Evolutionary conservation across 441 rosid genomes (phyloP).

Genomic region (Pelargonium fulgidum): DNA sequence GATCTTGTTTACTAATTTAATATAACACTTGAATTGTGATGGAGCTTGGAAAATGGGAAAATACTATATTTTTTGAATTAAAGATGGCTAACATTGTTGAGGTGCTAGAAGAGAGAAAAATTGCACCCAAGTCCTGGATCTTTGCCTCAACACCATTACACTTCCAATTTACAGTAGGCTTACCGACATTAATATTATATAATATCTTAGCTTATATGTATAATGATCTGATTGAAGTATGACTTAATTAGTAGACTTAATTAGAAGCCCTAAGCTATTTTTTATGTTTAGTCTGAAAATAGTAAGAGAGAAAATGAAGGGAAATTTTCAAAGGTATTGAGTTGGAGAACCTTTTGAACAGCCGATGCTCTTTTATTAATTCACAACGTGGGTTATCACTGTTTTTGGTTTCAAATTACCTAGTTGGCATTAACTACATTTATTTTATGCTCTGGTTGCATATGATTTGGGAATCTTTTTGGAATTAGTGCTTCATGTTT

Average conservation of each 20-base stretch:
- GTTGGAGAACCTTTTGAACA: too few species aligned
- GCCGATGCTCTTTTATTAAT: too few species aligned
- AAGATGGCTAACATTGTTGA: neutral
- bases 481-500: too few species aligned
- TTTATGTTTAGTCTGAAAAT: neutral
- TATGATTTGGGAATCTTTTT: too few species aligned
- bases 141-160: neutral
- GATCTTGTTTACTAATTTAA: constrained; percentile 1
- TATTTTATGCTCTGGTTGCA: too few species aligned
- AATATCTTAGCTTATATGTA: neutral
- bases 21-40: neutral
- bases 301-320: too few species aligned
- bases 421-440: neutral
- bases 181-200: neutral
- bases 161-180: neutral
- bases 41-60: neutral
- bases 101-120: neutral
- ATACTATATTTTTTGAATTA: neutral
- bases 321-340: too few species aligned
- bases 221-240: too few species aligned
- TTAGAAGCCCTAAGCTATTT: too few species aligned
- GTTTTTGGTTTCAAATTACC: neutral
- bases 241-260: too few species aligned
- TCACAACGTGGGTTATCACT: neutral
- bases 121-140: neutral